Evolutionary conservation across 2,329 filamentous ascomycete genomes (phyloP).

Genomic region (Fusarium pilosicola): DNA sequence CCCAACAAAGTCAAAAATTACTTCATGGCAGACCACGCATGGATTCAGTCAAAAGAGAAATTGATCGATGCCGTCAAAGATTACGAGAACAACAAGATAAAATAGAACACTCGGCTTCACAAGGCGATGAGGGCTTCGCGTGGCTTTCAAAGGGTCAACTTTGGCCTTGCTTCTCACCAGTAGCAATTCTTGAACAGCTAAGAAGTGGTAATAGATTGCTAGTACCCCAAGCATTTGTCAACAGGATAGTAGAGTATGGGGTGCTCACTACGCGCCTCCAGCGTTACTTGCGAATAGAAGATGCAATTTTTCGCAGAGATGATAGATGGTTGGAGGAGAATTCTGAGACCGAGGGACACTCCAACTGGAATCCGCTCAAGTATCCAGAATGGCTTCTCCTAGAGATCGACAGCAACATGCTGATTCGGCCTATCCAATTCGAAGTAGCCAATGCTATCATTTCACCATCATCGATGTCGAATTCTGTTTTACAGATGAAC

Average conservation of each 20-base stretch:
- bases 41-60: not conserved
- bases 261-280: constrained; percentile 57
- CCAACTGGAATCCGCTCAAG: constrained; percentile 62
- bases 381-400: constrained; percentile 72
- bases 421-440: constrained; percentile 69
- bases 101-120: not conserved
- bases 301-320: constrained; percentile 38
- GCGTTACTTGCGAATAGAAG: constrained; percentile 54
- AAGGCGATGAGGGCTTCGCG: not conserved
- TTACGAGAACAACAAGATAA: not conserved
- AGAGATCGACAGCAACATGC: constrained; percentile 71
- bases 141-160: constrained; percentile 57
- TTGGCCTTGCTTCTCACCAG: constrained; percentile 57
- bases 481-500: constrained; percentile 72
- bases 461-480: constrained; percentile 58
- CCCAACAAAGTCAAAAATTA: not conserved
- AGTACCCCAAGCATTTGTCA: constrained; percentile 48
- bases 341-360: constrained; percentile 59
- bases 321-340: constrained; percentile 54
- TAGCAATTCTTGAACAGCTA: constrained; percentile 59
- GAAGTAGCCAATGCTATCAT: constrained; percentile 70
- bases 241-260: constrained; percentile 58
- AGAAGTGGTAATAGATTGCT: constrained; percentile 33
- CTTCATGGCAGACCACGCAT: rapidly evolving
- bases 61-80: rapidly evolving